Percentiles rank a stretch among this genome's conserved stretches.
Conservation (phyloP, 805 yeast genomes). For the Zygotorulaspora sp. region DNA sequence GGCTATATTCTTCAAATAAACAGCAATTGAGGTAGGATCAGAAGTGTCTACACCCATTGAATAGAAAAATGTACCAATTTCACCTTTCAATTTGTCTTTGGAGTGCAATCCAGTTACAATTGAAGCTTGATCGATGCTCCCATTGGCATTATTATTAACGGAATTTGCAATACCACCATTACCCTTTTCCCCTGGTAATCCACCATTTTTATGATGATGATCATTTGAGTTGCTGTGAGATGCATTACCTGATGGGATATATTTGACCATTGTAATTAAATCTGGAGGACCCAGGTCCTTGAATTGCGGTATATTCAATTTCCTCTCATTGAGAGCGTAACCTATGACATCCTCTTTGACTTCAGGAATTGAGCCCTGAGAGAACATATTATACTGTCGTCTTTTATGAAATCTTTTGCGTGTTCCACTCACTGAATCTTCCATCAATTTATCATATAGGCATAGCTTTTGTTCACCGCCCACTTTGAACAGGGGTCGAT, state of each 20-base stretch:
- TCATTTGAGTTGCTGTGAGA: slow-evolving; percentile 7
- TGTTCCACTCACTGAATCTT: too few relatives aligned
- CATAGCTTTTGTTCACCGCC: slow-evolving; percentile 1
- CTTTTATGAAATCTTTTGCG: too few relatives aligned
- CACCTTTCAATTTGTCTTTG: slow-evolving; percentile 41
- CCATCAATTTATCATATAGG: neutral
- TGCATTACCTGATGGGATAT: slow-evolving; percentile 24
- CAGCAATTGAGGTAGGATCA: slow-evolving; percentile 73
- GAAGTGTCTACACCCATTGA: slow-evolving; percentile 74
- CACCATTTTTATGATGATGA: slow-evolving; percentile 5
- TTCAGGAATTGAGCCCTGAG: slow-evolving; percentile 64
- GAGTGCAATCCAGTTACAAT: slow-evolving; percentile 26
- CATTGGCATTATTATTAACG: slow-evolving; percentile 8
- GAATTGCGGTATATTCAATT: slow-evolving; percentile 53
- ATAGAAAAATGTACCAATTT: slow-evolving; percentile 67
- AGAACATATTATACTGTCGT: slow-evolving; percentile 30
- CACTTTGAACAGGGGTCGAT: neutral
- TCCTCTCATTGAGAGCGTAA: slow-evolving; percentile 58
- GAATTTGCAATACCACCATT: slow-evolving; percentile 1
- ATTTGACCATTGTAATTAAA: slow-evolving; percentile 41
- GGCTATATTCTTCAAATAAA: slow-evolving; percentile 63
- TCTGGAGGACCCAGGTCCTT: slow-evolving; percentile 72
- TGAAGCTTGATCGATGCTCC: slow-evolving; percentile 18
- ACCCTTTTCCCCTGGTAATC: slow-evolving; percentile 1
- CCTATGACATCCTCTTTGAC: slow-evolving; percentile 57